Base-by-base conservation (phyloP, 768 basidiomycete genomes). In the Suillus lakei region DNA sequence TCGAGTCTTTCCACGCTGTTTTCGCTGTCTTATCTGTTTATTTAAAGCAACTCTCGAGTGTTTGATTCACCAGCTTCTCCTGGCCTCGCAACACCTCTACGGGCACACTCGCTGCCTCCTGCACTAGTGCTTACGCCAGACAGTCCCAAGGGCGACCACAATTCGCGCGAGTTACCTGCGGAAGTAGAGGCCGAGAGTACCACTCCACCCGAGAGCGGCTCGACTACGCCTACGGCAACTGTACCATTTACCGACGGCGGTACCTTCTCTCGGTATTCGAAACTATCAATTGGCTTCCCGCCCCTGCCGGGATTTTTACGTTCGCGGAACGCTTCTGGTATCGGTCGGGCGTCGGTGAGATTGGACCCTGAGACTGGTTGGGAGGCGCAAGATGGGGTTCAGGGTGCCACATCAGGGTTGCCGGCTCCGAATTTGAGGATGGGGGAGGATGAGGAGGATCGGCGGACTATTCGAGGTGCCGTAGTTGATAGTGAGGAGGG, bases 291-390 rank as follows among this genome's bases (percentile, higher is more conserved):
- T 69, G 86, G 82, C 68, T 83, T 91, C 67, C 83, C 85, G 56
- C 86, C 89, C 6, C 82, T 91, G 44, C 81, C 89, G 53, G 88
- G 85, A 34, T 86, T 91, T 73, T 79, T 88, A 62, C 85, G 90
- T 43, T 80, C 83, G 26, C 86, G 89, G 58, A 84, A 90, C 73
- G 84, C 88, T 36, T 85, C 88, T 23, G 80, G 73, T 59, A 64
- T 69, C 60, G 72, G 72, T 26, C 73, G 68, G 26, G 61, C 73
- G 34, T 70, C 72, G 44, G 67, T 66, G 43, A 77, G 71, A 68
- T 43, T 41, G 38, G 61, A 58, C 32, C 69, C 67, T 62, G 74
- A 76, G 50, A 59, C 63, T 36, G 67, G 63, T 16, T 75, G 68
- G 59, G 71, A 67, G 53, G 39, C 39, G 12, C 70, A 65, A 26